phyloP scores from a whole-genome alignment of 83 land plant genomes.

The Isoetes engelmannii region DNA sequence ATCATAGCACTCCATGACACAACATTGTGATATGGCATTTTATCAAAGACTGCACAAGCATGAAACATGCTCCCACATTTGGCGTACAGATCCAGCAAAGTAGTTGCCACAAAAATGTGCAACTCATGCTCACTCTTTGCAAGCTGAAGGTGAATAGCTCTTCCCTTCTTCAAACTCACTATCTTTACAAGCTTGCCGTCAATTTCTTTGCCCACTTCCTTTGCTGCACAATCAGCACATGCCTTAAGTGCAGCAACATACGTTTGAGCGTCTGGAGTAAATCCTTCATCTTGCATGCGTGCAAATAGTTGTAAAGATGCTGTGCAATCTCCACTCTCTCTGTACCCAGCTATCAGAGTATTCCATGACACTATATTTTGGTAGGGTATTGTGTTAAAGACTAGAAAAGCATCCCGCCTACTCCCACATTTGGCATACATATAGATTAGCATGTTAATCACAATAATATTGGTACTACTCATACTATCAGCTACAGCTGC shows the following conservation, averaged over 20 bases:
- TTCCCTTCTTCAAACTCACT: constrained; percentile 7
- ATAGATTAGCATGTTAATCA: no score
- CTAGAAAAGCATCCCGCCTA: not conserved
- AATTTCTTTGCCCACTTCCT: no score
- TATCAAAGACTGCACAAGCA: constrained; percentile 33
- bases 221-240: not conserved
- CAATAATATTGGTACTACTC: no score
- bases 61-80: constrained; percentile 35
- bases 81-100: constrained; percentile 42
- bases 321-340: constrained; percentile 29
- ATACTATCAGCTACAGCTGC: no score
- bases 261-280: constrained; percentile 9
- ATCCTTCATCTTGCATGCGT: constrained; percentile 16
- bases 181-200: not conserved
- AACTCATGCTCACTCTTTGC: constrained; percentile 23
- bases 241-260: no score
- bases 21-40: constrained; percentile 24
- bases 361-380: constrained; percentile 19
- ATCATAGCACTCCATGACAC: constrained; percentile 16
- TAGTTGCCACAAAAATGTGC: constrained; percentile 32
- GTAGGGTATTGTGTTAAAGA: no score
- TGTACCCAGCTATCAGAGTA: constrained; percentile 36
- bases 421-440: no score
- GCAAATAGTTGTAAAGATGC: constrained; percentile 18
- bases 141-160: constrained; percentile 29